Base-by-base conservation (phyloP, 129 eudicot genomes). In the Saussurea involucrata region DNA sequence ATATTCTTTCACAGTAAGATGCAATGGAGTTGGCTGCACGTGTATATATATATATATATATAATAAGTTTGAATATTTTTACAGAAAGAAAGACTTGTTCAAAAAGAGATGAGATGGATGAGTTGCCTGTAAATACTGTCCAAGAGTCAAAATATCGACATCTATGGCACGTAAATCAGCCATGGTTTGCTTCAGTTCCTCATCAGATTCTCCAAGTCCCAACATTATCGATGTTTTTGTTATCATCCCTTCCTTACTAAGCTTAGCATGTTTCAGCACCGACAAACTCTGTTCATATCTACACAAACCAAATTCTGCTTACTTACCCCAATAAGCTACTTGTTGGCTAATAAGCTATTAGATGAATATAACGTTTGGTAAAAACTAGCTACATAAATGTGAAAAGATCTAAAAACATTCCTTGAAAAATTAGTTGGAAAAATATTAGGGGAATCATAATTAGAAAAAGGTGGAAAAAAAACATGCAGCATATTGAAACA, bases 171-270 rank as follows among this genome's bases (percentile, higher is more conserved):
- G 88, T 28, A 94, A 83, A 89, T 94, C 93, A 75, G 90, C 90
- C 98, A 94, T 94, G 46, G 98, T 76, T 94, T 89, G 86, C 89
- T 91, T 91, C 70, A 91, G 71, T 78, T 94, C 98, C 28, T 94
- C 97, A 79, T 94, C 98, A 53, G 90, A 80, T 86, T 94, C 98
- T 78, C 98, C 98, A 58, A 94, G 98, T 63, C 98, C 98, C 88
- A 94, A 69, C 98, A 94, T 91, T 71, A 94, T 91, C 24, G 98
- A 94, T 28, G 97, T 80, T 86, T 94, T 94, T 4, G 98, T 94
- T 60, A 94, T 89, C 98, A 94, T 94, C 78, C 97, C 96, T 63
- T 81, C 80, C 86, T 90, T 89, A 75, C 85, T 82, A n/a, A 33
- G 49, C 78, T 94, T 94, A 3, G 97, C 97, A 77, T 94, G 98